A percentile compares a stretch with the other conserved stretches of the same genome.
Conservation (phyloP, 1,284 basidiomycete genomes). For the Neonothopanus nambi region DNA sequence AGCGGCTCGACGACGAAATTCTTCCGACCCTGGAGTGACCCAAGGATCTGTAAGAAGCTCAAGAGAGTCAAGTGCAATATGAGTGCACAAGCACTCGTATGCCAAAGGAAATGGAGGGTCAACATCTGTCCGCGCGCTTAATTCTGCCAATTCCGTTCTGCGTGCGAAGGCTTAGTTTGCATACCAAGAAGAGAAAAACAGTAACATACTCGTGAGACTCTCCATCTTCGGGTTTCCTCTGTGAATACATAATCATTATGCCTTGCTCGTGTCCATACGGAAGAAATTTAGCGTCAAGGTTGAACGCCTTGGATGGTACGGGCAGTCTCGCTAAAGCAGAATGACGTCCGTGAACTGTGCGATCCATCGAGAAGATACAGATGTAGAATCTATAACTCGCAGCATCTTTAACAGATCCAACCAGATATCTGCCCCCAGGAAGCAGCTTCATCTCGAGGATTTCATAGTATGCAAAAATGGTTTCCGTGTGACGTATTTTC, state of each 20-base stretch:
- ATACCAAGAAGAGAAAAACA: slow-evolving; percentile 4
- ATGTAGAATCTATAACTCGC: slow-evolving; percentile 47
- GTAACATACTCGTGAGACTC: slow-evolving; percentile 13
- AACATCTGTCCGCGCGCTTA: slow-evolving; percentile 43
- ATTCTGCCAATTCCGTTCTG: slow-evolving; percentile 49
- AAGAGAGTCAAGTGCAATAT: slow-evolving; percentile 48
- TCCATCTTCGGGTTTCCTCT: slow-evolving; percentile 11
- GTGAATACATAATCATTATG: slow-evolving; percentile 56
- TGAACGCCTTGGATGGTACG: slow-evolving; percentile 54
- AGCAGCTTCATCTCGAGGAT: slow-evolving; percentile 61
- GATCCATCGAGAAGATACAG: slow-evolving; percentile 58
- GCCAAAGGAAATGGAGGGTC: slow-evolving; percentile 49
- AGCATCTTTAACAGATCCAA: slow-evolving; percentile 56
- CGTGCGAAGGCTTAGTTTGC: slow-evolving; percentile 2
- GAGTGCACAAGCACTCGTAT: slow-evolving; percentile 51
- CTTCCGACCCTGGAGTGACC: slow-evolving; percentile 38
- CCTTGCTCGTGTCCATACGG: slow-evolving; percentile 42
- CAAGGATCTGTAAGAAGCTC: slow-evolving; percentile 52
- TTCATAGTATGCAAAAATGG: slow-evolving; percentile 41
- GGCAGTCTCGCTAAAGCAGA: slow-evolving; percentile 52
- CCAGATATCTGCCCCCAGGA: slow-evolving; percentile 69
- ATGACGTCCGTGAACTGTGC: slow-evolving; percentile 41
- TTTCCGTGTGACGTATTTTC: slow-evolving; percentile 32
- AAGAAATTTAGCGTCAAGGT: slow-evolving; percentile 65
- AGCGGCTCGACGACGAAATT: slow-evolving; percentile 38